Base-by-base conservation (phyloP, 2,329 filamentous ascomycete species). In the Talaromyces islandicus region DNA sequence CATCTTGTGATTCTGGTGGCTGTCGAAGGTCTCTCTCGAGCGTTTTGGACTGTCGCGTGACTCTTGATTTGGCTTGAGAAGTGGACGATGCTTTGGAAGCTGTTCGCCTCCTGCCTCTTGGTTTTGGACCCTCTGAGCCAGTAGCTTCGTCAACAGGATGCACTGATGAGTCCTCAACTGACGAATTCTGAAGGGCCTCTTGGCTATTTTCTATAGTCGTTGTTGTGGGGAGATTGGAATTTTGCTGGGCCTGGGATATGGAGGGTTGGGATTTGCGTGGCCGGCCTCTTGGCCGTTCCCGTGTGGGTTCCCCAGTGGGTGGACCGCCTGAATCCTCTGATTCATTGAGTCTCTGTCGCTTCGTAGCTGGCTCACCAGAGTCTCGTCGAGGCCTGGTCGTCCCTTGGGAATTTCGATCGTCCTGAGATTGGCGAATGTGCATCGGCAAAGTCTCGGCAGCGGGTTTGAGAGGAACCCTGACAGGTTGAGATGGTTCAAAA, bases 261-360 rank as follows among this genome's bases (percentile, higher is more conserved):
- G 48, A 52, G 11, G 4, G n/a, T 52, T 52, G 48, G 17, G 25
- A n/a, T 52, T 29, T 52, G 48, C 48, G 48, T 29, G 48, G 48
- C 12, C 48, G 48, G 14, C 55, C 58, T n/a, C 4, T 25, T 32
- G 19, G 25, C 35, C 30, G 30, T 19, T 50, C 29, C 19, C 46
- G 32, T 17, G 25, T 12, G 4, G 17, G 17, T 5, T n/a, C 38
- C 21, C 11, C 58, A 62, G 19, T 60, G 35, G 54, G 43, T 0
- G 32, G 41, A 25, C 54, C n/a, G 19, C 58, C 53, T 27, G 21
- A 57, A 17, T 62, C 64, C 6, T 57, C 19, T 1, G 64, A 12
- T 7, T 65, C 61, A 3, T 62, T 64, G 9, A 75, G 64, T 14
- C 73, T 69, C 4, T 65, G 71, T 14, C 73, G 69, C 59, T 75